Base-by-base conservation (phyloP, 2,329 filamentous ascomycete species). In the Aspergillus quadricinctus region DNA sequence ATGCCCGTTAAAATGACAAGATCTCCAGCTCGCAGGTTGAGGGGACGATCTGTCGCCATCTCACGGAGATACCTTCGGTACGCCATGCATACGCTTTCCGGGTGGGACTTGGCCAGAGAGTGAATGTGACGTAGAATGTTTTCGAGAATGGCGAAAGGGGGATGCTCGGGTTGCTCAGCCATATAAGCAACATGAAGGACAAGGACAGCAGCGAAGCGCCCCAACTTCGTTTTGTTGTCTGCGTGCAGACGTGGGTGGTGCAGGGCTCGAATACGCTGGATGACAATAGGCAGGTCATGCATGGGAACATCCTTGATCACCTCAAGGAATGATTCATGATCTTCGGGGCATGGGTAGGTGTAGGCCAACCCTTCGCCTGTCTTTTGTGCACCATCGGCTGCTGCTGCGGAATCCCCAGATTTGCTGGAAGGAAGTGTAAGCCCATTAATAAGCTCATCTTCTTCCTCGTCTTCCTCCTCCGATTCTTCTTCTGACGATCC, bases 231-330 rank as follows among this genome's bases (percentile, higher is more conserved):
- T 76, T 96, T 97, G 77, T 99, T 97, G 57, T 88, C 86, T 62
- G 84, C 84, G 60, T 88, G 85, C 31, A 99, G 82, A 63, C 93
- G 92, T 7, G 93, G 89, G 69, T 97, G 92, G 70, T 97, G 89
- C n/a, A 96, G 78, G 11, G 92, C 89, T 74, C 94, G 86, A 65
- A 99, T 94, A 58, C 93, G 85, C 72, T 96, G 92, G 25, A 99
- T 81, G 43, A 95, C 87, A 0, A 84, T 88, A 0, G 92, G 88
- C 1, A 93, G 75, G 65, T 90, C 87, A 10, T 85, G 77, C 17
- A 82, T 69, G 0, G 87, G 76, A 41, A 92, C 81, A 43, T 80
- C 77, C 51, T 84, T 79, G 49, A 88, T 81, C 2, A 89, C 80
- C 21, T 82, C 73, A 29, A 92, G 74, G 48, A 99, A 80, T 64